These are phyloP conservation scores for Epichloe uncinata DNA, from an alignment of 2,329 filamentous ascomycete genomes.

Conservation along the genomic window DNA sequence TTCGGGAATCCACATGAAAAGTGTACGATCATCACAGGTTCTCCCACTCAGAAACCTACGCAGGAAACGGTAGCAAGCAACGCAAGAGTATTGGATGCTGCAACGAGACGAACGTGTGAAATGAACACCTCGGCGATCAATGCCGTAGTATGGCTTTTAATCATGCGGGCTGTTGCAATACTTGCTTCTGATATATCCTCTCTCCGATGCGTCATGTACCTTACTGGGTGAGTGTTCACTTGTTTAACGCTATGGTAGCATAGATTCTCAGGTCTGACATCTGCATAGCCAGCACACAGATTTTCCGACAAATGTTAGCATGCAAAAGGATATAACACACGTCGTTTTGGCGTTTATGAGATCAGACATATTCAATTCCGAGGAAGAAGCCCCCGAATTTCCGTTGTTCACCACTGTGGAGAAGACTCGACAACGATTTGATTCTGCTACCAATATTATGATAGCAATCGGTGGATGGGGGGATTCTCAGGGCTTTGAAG, in stretches of 20 bases:
- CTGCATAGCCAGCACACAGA: constrained; percentile 32
- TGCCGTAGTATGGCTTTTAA: constrained; percentile 2
- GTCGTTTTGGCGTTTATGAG: constrained; percentile 45
- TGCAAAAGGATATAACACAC: constrained; percentile 37
- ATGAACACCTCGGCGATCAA: neutral
- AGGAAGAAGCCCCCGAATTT: constrained; percentile 23
- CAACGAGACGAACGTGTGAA: neutral
- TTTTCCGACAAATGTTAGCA: constrained; percentile 21
- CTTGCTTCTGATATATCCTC: constrained; percentile 8
- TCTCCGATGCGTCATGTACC: constrained; percentile 31
- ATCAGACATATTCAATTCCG: constrained; percentile 37
- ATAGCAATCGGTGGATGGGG: constrained; percentile 68
- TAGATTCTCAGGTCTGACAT: neutral
- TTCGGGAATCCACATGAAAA: no score
- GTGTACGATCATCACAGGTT: no score
- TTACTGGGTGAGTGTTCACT: constrained; percentile 30
- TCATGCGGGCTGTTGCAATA: neutral
- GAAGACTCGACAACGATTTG: constrained; percentile 34
- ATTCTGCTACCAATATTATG: constrained; percentile 44
- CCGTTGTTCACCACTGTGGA: constrained; percentile 40
- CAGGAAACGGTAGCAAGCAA: neutral
- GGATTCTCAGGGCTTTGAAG: constrained; percentile 49
- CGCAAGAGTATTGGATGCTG: neutral
- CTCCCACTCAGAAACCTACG: no score
- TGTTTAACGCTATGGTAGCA: neutral